Evolutionary conservation across 2,329 filamentous ascomycete species (phyloP), one percentile per base, ranked within the genome.

Genomic region (Aureobasidium sp.): DNA sequence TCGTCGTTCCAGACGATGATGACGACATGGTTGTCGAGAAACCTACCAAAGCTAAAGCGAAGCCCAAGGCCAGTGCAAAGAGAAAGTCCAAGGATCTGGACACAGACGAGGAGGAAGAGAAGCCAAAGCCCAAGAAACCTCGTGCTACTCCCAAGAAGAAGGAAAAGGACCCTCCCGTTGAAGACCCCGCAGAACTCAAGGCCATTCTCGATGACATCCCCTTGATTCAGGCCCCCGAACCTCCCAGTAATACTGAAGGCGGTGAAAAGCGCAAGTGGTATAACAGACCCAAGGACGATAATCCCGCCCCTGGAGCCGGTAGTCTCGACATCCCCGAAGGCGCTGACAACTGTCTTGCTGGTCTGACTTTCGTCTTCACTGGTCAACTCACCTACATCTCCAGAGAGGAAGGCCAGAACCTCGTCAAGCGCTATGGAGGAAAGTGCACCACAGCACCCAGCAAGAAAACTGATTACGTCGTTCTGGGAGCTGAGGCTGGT

Each of bases 371-470:
- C 70, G 94, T 99, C 32, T 99, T 99, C 69, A 99, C 95, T 0
- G 94, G 94, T 29, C 81, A 97, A 27, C 79, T 97, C 42, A 83
- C 89, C 63, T 86, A 84, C 0, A 83, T 97, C 61, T 86, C 89
- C 48, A 86, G 94, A 64, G 91, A 96, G 6, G 91, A 96, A 68
- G 93, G 85, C 1, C 87, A 92, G 66, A 86, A 83, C 45, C 79
- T 99, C n/a, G 90, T 97, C 61, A 99, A 99, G 74, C 85, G 87
- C 64, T 95, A 97, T 72, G 95, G 94, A 44, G 94, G 94, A 59
- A 97, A 96, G 75, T 86, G 96, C 29, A 96, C 88, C 10, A 81
- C 79, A 10, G 87, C 85, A 5, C 94, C 95, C 25, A 97, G 93
- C 71, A 89, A 87, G 70, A 97, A 96, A 75, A 99, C 95, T 0